phyloP scores from a whole-genome alignment of 441 rosid genomes.

The Populus hybrid region DNA sequence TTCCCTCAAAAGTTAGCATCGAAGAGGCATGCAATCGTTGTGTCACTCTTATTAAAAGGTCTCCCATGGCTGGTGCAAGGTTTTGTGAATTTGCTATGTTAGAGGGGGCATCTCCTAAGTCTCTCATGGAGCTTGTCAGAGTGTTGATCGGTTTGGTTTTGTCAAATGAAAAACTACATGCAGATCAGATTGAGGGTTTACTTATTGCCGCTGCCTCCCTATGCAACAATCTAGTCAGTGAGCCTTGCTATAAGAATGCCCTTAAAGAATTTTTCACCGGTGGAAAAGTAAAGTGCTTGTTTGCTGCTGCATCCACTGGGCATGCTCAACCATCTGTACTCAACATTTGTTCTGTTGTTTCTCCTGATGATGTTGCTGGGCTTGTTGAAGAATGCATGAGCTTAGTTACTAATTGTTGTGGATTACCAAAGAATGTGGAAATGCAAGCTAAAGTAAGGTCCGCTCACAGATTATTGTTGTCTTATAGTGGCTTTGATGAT shows the following conservation, averaged over 20 bases:
- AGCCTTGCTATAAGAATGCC: slow-evolving; percentile 43
- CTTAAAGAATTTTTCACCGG: slow-evolving; percentile 56
- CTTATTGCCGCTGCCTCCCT: slow-evolving; percentile 54
- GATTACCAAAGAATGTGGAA: slow-evolving; percentile 48
- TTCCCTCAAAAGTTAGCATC: slow-evolving; percentile 62
- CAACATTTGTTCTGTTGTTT: slow-evolving; percentile 47
- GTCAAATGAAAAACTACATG: slow-evolving; percentile 43
- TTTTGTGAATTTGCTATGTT: slow-evolving; percentile 70
- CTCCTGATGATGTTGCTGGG: slow-evolving; percentile 46
- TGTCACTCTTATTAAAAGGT: slow-evolving; percentile 71
- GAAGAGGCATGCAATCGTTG: slow-evolving; percentile 90
- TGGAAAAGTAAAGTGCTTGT: slow-evolving; percentile 50
- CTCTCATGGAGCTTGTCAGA: slow-evolving; percentile 62
- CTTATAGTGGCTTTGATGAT: slow-evolving; percentile 45
- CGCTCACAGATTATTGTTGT: slow-evolving; percentile 70
- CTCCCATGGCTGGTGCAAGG: slow-evolving; percentile 86
- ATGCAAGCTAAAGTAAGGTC: slow-evolving; percentile 73
- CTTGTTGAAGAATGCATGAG: slow-evolving; percentile 65
- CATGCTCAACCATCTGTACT: slow-evolving; percentile 62
- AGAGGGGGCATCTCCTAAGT: slow-evolving; percentile 62
- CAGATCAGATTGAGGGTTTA: slow-evolving; percentile 68
- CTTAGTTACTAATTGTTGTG: slow-evolving; percentile 51
- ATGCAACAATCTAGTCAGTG: slow-evolving; percentile 53
- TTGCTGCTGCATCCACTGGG: slow-evolving; percentile 58
- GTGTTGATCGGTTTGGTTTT: slow-evolving; percentile 50